Base-by-base conservation (phyloP, 495 filamentous ascomycete genomes). In the Astrothelium macrocarpum region DNA sequence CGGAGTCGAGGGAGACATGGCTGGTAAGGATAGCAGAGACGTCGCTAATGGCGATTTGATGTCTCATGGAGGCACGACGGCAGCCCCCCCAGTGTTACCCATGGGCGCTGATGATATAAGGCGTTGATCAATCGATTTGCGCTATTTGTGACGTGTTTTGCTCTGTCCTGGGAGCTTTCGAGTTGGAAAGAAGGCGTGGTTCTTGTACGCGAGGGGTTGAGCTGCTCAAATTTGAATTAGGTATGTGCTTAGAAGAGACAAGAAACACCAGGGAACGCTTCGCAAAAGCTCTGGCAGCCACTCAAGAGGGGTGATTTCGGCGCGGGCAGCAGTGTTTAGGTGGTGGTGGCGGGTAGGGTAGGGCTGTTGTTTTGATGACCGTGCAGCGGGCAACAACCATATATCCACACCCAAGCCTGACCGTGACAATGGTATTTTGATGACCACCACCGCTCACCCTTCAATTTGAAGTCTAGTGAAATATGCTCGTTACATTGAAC, bases 1-100 rank as follows among this genome's bases (percentile, higher is more conserved):
- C 20, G 81, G 73, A 66, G 80, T 84, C 32, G 82, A 82, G 9
- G 89, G 86, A 62, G 89, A 82, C 91, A 95, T 95, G 72, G 65
- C 82, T 69, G 66, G 39, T 56, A 26, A 29, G 25, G 25, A 56
- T 56, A 29, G 20, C 25, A 56, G 49, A 25, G 2, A 56, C 9
- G 7, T 28, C 12, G 49, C 5, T 23, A 18, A 18, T 16, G 10
- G 45, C 10, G 45, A 18, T 18, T 16, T 5, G 11, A 5, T 49
- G n/a, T 49, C 45, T 49, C 45, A 49, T 49, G 11, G 12, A 18
- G 20, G n/a, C 5, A 16, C 12, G 14, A 18, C 45, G n/a, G 20
- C 45, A 5, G 20, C n/a, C 20, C 20, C 20, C 20, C 11, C 20
- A 5, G 45, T 49, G 45, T 18, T 5, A 16, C 45, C 45, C 45